These are phyloP conservation scores for Ascochyta pisi DNA, from an alignment of 2,329 filamentous ascomycete species.

Conservation along the genomic window DNA sequence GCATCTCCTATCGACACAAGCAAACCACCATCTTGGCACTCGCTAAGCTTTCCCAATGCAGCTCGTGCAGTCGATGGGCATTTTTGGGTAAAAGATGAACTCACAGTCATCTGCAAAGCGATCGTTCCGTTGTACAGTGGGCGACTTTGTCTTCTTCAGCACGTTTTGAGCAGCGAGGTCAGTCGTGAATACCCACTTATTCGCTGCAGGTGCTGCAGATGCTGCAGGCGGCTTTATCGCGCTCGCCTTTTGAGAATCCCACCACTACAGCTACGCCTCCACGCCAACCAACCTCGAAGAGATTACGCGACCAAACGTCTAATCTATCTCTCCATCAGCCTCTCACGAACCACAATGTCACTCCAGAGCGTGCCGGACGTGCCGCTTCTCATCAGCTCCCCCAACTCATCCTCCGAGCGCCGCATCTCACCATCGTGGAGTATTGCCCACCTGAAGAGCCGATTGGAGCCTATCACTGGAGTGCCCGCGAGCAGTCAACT, in stretches of 20 bases:
- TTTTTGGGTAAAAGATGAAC: neutral
- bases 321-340: conserved; percentile 12
- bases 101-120: neutral
- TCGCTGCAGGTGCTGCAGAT: neutral
- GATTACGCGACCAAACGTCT: conserved; percentile 20
- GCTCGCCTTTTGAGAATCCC: conserved; percentile 7
- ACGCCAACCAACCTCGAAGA: conserved; percentile 11
- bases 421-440: conserved; percentile 93
- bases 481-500: conserved; percentile 81
- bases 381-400: conserved; percentile 75
- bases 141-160: neutral
- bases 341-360: conserved; percentile 33
- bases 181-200: neutral
- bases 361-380: conserved; percentile 69
- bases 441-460: conserved; percentile 80
- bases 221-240: conserved; percentile 11
- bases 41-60: conserved; percentile 28
- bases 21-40: conserved; percentile 26
- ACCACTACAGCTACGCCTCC: conserved; percentile 17
- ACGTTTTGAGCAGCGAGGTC: neutral
- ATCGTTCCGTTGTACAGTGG: neutral
- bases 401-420: conserved; percentile 82
- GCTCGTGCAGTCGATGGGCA: neutral
- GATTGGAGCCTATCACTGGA: conserved; percentile 92
- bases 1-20: conserved; percentile 25